Evolutionary conservation across 306 rosid genomes (phyloP).

Genomic region (Quercus cerris): DNA sequence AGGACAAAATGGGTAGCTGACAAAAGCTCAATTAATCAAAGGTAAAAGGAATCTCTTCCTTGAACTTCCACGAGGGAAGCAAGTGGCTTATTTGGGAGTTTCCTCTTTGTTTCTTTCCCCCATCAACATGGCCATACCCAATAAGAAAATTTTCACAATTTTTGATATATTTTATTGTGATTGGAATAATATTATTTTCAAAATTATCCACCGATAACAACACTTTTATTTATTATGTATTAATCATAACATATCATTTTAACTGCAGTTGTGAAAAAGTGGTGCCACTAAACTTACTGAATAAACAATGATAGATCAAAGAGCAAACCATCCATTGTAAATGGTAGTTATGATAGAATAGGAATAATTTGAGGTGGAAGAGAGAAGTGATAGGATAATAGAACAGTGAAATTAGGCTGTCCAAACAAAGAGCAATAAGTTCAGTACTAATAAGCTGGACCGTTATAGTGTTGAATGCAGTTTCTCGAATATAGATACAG

Average conservation of each 20-base stretch:
- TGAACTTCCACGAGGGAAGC: conserved; percentile 19
- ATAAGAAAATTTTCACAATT: no score
- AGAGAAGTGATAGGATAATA: conserved; percentile 4
- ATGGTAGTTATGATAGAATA: conserved; percentile 13
- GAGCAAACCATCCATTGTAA: conserved; percentile 17
- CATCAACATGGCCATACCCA: not conserved
- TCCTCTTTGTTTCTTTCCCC: conserved; percentile 20
- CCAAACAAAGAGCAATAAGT: conserved; percentile 15
- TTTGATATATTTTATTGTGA: no score
- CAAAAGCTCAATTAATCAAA: conserved; percentile 7
- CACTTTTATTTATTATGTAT: no score
- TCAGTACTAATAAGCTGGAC: conserved; percentile 23
- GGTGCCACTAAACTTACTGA: not conserved
- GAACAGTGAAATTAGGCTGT: conserved; percentile 42
- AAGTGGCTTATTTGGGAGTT: conserved; percentile 21
- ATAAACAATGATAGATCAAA: conserved; percentile 13
- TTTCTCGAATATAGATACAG: conserved; percentile 19
- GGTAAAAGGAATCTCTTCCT: conserved; percentile 42
- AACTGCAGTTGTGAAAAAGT: no score
- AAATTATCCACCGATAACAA: no score
- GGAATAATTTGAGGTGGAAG: not conserved
- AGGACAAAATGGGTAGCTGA: conserved; percentile 28
- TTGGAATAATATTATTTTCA: no score
- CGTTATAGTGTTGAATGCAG: conserved; percentile 30
- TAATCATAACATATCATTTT: no score